phyloP scores from a whole-genome alignment of 2,329 filamentous ascomycete species.

The Aspergillus nomiae region DNA sequence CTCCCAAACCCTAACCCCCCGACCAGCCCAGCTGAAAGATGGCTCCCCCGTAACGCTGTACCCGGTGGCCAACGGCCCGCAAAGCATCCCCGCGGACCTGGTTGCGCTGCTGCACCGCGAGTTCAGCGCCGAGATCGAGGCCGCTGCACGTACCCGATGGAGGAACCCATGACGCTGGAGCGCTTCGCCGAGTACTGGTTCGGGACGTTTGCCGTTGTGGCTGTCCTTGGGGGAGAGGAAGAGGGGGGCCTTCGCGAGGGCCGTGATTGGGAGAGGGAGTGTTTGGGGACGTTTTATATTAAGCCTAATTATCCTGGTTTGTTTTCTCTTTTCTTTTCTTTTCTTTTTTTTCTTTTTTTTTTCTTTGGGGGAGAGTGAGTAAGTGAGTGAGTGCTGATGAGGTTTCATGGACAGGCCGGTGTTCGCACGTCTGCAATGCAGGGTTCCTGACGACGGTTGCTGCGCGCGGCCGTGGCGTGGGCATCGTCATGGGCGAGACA shows the following conservation, averaged over 20 bases:
- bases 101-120: constrained; percentile 33
- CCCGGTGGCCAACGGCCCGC: constrained; percentile 28
- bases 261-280: constrained; percentile 37
- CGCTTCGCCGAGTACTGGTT: constrained; percentile 42
- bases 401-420: constrained; percentile 30
- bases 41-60: constrained; percentile 29
- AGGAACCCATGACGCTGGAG: constrained; percentile 32
- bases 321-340: constrained; percentile 8
- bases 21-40: constrained; percentile 29
- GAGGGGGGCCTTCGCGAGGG: constrained; percentile 23
- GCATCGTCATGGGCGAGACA: constrained; percentile 38
- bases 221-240: constrained; percentile 18
- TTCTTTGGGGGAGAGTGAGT: too few relatives aligned
- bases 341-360: not conserved
- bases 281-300: constrained; percentile 44
- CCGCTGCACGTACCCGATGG: constrained; percentile 43
- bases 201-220: constrained; percentile 40
- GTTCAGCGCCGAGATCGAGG: constrained; percentile 38
- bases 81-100: constrained; percentile 26
- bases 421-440: constrained; percentile 43
- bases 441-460: constrained; percentile 39
- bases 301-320: constrained; percentile 46
- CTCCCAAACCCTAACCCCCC: constrained; percentile 25
- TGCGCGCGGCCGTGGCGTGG: constrained; percentile 37
- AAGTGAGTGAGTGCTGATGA: too few relatives aligned